phyloP scores from a whole-genome alignment of 768 basidiomycete genomes.

The Leccinum variicolor region DNA sequence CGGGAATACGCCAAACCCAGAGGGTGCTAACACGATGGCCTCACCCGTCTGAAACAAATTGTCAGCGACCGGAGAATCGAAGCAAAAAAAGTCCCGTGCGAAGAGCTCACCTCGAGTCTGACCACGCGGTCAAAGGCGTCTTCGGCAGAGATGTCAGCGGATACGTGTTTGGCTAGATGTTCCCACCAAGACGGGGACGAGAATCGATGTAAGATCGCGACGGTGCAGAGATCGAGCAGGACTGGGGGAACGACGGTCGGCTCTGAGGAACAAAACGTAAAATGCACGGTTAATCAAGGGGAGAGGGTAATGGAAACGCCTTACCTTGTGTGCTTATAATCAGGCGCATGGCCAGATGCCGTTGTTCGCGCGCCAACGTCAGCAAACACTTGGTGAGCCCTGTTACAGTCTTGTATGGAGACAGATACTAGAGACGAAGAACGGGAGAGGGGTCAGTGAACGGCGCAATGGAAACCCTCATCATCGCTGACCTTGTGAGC shows the following conservation, averaged over 20 bases:
- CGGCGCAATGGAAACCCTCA: neutral
- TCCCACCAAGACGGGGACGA: conserved; percentile 77
- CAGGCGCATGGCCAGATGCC: conserved; percentile 69
- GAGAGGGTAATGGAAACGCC: neutral
- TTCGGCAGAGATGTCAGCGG: conserved; percentile 53
- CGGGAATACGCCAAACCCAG: conserved; percentile 49
- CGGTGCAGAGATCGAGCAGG: conserved; percentile 61
- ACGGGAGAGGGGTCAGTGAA: neutral
- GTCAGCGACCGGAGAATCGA: neutral
- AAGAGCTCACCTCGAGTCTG: conserved; percentile 48
- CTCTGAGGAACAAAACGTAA: conserved; percentile 36
- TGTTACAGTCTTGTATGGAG: conserved; percentile 39
- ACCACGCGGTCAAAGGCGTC: conserved; percentile 69
- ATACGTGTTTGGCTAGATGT: conserved; percentile 64
- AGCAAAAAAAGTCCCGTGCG: neutral
- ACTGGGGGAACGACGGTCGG: conserved; percentile 71
- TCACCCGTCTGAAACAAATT: conserved; percentile 55
- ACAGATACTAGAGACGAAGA: conserved; percentile 50
- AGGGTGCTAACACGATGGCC: conserved; percentile 65
- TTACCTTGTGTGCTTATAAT: conserved; percentile 73
- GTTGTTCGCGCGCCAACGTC: conserved; percentile 62
- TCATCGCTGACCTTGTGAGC: conserved; percentile 59
- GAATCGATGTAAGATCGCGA: conserved; percentile 68
- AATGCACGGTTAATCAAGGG: neutral
- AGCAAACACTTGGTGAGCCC: conserved; percentile 59